Percentiles rank a stretch among this genome's conserved stretches.
phyloP scores from a whole-genome alignment of 2,329 filamentous ascomycete species.

The Xylariales sp. region DNA sequence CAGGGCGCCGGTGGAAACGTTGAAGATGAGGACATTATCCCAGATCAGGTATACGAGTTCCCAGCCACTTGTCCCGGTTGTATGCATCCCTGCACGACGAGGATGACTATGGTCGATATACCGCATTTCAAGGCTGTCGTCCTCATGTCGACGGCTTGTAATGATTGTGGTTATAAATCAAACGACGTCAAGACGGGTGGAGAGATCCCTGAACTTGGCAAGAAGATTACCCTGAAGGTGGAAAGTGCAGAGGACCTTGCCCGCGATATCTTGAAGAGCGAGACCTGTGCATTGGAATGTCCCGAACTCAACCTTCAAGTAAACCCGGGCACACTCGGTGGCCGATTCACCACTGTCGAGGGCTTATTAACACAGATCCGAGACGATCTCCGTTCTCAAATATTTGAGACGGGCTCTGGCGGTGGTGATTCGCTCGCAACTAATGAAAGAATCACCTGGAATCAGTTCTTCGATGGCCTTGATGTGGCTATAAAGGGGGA shows the following conservation, averaged over 20 bases:
- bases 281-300: constrained; percentile 88
- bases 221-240: constrained; percentile 82
- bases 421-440: constrained; percentile 83
- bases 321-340: constrained; percentile 92
- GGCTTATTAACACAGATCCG: constrained; percentile 92
- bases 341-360: constrained; percentile 96
- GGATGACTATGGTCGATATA: constrained; percentile 99
- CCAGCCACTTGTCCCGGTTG: constrained; percentile 93
- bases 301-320: constrained; percentile 88
- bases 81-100: constrained; percentile 84
- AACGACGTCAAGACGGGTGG: constrained; percentile 99
- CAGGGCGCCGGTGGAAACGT: constrained; percentile 61
- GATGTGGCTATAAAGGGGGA: constrained; percentile 83
- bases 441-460: constrained; percentile 78
- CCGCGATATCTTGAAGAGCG: constrained; percentile 95
- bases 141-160: constrained; percentile 93
- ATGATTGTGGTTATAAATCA: constrained; percentile 90
- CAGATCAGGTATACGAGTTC: constrained; percentile 93
- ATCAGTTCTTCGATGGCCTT: constrained; percentile 81
- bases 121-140: constrained; percentile 98
- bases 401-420: constrained; percentile 75
- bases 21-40: constrained; percentile 88
- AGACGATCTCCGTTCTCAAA: constrained; percentile 86
- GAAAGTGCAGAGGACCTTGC: constrained; percentile 78
- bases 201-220: constrained; percentile 86